Evolutionary conservation across 257 asterid species (phyloP), one percentile per base, ranked within the genome.

Genomic region (Capsicum pubescens): DNA sequence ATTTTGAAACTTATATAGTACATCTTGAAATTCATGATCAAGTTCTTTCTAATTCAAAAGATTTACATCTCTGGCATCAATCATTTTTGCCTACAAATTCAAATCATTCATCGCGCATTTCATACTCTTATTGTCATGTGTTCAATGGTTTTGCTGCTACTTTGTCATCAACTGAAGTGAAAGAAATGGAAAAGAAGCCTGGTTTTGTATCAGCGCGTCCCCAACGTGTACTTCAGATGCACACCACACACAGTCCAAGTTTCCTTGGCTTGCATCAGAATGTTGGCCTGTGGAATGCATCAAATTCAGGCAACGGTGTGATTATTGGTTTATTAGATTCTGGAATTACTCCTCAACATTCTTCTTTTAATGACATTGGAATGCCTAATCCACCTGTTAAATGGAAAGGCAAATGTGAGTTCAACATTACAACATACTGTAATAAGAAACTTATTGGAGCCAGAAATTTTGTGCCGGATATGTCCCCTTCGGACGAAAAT

Each of bases 321-420:
- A 79, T 79, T 57, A 79, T 79, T 44, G 84, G 84, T 17, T 17
- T 82, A 15, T 21, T 82, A 71, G 84, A 82, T 82, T 2, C 64
- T 21, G 79, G 79, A 48, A 82, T 82, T 8, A n/a, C 32, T 42
- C 79, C 79, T 3, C 64, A 32, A 7, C 84, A 82, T 58, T 79
- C 84, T 7, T 82, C 84, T 26, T 82, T 82, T 44, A 66, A 19
- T 71, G 84, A 82, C 9, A 19, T 9, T 42, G 84, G 84, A 26
- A 66, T 82, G 84, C 64, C 84, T 16, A 19, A 72, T 50, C 79
- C 84, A 42, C 84, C 84, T 13, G 48, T 12, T 82, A 66, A 66
- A 50, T 82, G 84, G 84, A 82, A 82, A 44, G 84, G 84, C 21
- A 82, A 82, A 81, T 81, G 84, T 63, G 78, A 63, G 35, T 59